Conservation (phyloP, 1,284 basidiomycete genomes). For the Trichosporon sp. region DNA sequence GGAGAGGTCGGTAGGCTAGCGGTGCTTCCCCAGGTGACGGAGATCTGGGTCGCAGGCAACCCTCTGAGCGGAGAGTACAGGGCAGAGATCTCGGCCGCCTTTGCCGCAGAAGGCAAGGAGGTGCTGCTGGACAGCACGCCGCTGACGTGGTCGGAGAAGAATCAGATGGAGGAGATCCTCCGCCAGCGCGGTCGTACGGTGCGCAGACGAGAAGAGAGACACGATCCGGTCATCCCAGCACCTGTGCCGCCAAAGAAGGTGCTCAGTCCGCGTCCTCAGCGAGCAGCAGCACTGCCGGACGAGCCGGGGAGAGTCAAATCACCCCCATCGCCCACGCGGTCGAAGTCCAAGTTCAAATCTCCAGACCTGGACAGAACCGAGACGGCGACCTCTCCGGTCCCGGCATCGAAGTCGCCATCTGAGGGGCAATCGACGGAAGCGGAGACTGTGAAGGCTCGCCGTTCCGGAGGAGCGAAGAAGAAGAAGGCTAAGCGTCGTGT, state of each 20-base stretch:
- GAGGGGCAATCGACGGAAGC: not conserved
- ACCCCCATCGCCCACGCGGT: not conserved
- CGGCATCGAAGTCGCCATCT: not conserved
- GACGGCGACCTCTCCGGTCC: not conserved
- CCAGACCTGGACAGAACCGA: not conserved
- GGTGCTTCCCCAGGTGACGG: conserved; percentile 65
- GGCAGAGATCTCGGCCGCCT: conserved; percentile 70
- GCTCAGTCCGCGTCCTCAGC: not conserved
- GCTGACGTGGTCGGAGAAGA: conserved; percentile 66
- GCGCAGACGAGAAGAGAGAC: not conserved
- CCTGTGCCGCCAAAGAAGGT: not conserved
- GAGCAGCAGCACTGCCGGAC: not conserved
- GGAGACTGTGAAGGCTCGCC: not conserved
- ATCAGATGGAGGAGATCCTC: conserved; percentile 35
- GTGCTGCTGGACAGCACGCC: conserved; percentile 67
- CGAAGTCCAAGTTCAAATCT: not conserved
- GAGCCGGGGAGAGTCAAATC: not conserved
- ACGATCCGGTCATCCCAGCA: not conserved
- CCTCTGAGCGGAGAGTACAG: conserved; percentile 70
- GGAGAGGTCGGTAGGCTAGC: conserved; percentile 81
- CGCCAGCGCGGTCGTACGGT: not conserved
- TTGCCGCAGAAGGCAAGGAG: conserved; percentile 65
- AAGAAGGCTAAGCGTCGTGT: not conserved
- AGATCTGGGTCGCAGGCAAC: conserved; percentile 76
- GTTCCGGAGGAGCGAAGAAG: not conserved